Evolutionary conservation across 1,284 basidiomycete genomes (phyloP), one percentile per base, ranked within the genome.

Genomic region (Tilletia horrida): DNA sequence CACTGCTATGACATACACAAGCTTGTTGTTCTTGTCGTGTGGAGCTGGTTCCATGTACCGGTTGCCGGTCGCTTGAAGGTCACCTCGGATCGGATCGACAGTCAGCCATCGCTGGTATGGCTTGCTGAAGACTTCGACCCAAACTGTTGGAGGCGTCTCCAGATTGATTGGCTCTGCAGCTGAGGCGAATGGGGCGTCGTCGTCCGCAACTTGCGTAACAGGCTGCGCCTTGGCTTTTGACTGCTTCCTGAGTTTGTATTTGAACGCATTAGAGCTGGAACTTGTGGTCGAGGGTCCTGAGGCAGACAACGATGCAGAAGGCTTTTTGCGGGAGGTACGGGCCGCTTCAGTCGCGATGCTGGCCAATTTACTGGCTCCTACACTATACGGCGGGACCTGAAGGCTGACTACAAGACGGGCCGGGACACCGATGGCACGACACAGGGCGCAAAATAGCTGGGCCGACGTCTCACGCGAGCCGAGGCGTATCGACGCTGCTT

Each of bases 81-180:
- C 84, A 67, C 87, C 88, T 14, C 81, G 73, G 7, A 94, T 86
- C 3, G 93, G 92, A 82, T 99, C 96, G 50, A 97, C 89, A 0
- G 93, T 90, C 21, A 97, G 85, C 95, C 95, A 99, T 48, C 89
- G 88, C 57, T 88, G 88, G 83, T 97, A 93, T 0, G 93, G 88
- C 21, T 91, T 88, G 31, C 91, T 94, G 83, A 94, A 99, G 0
- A 97, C 91, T 82, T 98, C 96, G 0, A 91, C 92, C 96, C 95
- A 99, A 82, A 94, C 92, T 2, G 95, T 89, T 0, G 95, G 96
- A 1, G 93, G 90, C n/a, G 79, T 80, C 3, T 69, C 66, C 48
- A 74, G 42, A 64, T 81, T 78, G 27, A 80, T 68, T 0, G 75
- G 76, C 48, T 84, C 84, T 29, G 83, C 71, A 7, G 76, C 66